A percentile compares a stretch with the other conserved stretches of the same genome.
Evolutionary conservation across 2,329 filamentous ascomycete species (phyloP).

Genomic region (Pseudogymnoascus verrucosus): DNA sequence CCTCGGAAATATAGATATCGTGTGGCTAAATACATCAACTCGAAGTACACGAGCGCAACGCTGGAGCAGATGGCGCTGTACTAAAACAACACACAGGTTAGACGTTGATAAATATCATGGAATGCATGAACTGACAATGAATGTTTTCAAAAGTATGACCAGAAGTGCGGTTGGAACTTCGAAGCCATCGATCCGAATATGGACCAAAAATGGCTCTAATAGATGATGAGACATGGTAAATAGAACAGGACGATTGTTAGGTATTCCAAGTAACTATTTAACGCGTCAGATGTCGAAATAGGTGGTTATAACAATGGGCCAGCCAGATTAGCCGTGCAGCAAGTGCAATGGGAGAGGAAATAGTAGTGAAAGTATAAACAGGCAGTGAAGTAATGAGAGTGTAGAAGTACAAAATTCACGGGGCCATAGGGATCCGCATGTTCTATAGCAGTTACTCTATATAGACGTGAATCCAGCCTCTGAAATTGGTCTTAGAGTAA

Average conservation of each 20-base stretch:
- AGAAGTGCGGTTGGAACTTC: not conserved
- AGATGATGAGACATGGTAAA: not conserved
- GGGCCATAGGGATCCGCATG: not conserved
- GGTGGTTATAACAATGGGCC: not conserved
- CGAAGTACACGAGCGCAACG: not conserved
- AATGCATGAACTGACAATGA: not conserved
- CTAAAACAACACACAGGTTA: not conserved
- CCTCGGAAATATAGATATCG: not conserved
- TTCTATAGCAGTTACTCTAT: not conserved
- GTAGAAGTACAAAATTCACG: not conserved
- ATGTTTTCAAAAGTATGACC: not conserved
- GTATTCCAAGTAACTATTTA: not conserved
- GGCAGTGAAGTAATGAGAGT: not conserved
- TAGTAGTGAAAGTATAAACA: not conserved
- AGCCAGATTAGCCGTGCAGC: not conserved
- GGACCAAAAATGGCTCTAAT: not conserved
- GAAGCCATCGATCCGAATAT: not conserved
- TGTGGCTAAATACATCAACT: not conserved
- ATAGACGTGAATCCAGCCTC: not conserved
- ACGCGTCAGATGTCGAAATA: not conserved
- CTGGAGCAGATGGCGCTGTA: not conserved
- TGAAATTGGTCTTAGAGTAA: not conserved
- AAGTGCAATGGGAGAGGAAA: not conserved
- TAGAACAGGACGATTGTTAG: not conserved
- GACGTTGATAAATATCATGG: not conserved